Evolutionary conservation across 306 rosid genomes (phyloP).

Genomic region (Sphenostylis stenocarpa): DNA sequence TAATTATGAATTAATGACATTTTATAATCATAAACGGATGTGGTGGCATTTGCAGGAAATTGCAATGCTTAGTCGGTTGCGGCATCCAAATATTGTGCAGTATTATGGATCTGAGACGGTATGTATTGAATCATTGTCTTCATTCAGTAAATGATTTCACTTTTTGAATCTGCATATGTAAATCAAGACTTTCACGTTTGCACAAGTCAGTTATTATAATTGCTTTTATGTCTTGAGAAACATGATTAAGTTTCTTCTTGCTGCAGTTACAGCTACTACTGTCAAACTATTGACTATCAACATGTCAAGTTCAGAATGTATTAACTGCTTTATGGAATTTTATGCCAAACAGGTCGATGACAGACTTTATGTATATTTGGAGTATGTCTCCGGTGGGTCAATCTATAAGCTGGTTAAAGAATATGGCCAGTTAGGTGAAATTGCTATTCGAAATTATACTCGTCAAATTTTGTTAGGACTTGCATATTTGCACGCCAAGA

Average conservation of each 20-base stretch:
- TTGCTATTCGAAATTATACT: constrained; percentile 85
- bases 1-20: not conserved
- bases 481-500: constrained; percentile 86
- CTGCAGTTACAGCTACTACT: not conserved
- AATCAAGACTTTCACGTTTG: not conserved
- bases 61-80: constrained; percentile 72
- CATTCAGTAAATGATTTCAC: constrained; percentile 17
- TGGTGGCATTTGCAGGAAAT: constrained; percentile 69
- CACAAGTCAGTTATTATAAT: not conserved
- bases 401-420: constrained; percentile 86
- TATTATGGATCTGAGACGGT: constrained; percentile 84
- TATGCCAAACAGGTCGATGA: constrained; percentile 67
- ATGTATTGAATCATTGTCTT: constrained; percentile 24
- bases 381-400: constrained; percentile 94
- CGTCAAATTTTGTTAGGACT: constrained; percentile 90
- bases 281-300: not conserved
- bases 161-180: constrained; percentile 1
- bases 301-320: constrained; percentile 5
- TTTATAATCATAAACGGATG: not conserved
- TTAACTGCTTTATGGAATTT: constrained; percentile 19
- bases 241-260: not conserved
- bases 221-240: constrained; percentile 12
- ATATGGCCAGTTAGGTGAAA: constrained; percentile 82
- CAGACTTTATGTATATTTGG: constrained; percentile 85
- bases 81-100: constrained; percentile 90